Conservation (phyloP, 192 early-diverging fungal species). For the Coemansia aciculifera region DNA sequence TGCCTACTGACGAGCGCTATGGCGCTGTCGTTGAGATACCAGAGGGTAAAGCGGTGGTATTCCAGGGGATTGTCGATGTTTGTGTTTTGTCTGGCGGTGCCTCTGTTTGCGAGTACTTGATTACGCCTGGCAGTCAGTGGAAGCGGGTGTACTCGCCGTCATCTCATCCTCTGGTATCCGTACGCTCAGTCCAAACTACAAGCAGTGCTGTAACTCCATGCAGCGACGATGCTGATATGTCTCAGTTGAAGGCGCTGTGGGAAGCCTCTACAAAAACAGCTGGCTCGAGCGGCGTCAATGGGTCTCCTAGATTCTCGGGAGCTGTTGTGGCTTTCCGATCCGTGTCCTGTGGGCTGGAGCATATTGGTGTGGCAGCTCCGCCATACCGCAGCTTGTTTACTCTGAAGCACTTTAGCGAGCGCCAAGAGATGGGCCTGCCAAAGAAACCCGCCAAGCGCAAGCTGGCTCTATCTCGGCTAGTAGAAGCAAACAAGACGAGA, state of each 20-base stretch:
- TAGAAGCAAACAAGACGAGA: conserved; percentile 13
- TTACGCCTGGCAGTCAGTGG: conserved; percentile 18
- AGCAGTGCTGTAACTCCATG: not conserved
- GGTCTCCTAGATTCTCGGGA: not conserved
- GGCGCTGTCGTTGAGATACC: conserved; percentile 29
- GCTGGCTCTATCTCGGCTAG: conserved; percentile 8
- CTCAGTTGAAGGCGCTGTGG: conserved; percentile 28
- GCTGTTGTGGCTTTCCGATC: conserved; percentile 33
- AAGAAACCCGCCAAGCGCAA: conserved; percentile 25
- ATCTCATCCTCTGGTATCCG: conserved; percentile 38
- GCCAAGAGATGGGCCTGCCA: conserved; percentile 9
- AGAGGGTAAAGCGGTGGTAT: conserved; percentile 18
- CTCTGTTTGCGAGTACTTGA: conserved; percentile 30
- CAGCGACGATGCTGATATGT: conserved; percentile 1
- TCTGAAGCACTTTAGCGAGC: conserved; percentile 20
- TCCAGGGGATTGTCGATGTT: conserved; percentile 47
- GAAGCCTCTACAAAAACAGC: not conserved
- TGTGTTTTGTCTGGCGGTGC: conserved; percentile 34
- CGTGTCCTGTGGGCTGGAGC: conserved; percentile 39
- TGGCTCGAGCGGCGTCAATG: not conserved
- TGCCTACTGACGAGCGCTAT: conserved; percentile 13
- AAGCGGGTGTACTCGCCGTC: conserved; percentile 52
- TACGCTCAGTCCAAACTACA: not conserved
- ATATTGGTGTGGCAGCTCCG: conserved; percentile 34
- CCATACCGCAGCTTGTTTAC: conserved; percentile 33